Percentiles rank a stretch among this genome's conserved stretches.
Conservation (phyloP, 805 yeast genomes). For the Maudiozyma saulgeensis region DNA sequence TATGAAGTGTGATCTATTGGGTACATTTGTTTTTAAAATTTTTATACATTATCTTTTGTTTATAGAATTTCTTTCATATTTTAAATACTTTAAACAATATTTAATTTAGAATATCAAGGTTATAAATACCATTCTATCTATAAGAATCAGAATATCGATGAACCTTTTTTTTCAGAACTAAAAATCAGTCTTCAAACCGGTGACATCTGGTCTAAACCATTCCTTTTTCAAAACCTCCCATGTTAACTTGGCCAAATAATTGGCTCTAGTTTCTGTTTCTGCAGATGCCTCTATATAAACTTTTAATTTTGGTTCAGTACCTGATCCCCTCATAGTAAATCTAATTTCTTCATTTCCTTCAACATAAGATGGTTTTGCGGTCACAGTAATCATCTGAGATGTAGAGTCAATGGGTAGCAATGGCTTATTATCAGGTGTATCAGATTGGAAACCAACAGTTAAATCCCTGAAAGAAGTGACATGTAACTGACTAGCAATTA, state of each 20-base stretch:
- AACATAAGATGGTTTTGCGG: slow-evolving; percentile 26
- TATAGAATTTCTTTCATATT: not conserved
- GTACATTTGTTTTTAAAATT: not conserved
- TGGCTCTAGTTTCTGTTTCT: slow-evolving; percentile 37
- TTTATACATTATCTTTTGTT: not conserved
- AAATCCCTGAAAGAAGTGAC: slow-evolving; percentile 74
- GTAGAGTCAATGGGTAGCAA: slow-evolving; percentile 56
- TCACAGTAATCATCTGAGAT: slow-evolving; percentile 82
- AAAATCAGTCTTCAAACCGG: slow-evolving; percentile 29
- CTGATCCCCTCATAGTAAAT: slow-evolving; percentile 87
- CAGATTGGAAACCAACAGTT: slow-evolving; percentile 71
- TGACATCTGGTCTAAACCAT: slow-evolving; percentile 63
- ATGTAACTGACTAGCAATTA: slow-evolving; percentile 43
- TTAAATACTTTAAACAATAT: not conserved
- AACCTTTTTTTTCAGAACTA: not conserved
- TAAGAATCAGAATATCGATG: too few species aligned
- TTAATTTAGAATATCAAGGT: not conserved
- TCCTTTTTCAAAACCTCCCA: slow-evolving; percentile 51
- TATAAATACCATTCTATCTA: too few species aligned
- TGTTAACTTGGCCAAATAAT: slow-evolving; percentile 44
- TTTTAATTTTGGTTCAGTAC: slow-evolving; percentile 92
- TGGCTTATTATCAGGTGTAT: slow-evolving; percentile 50
- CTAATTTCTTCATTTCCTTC: slow-evolving; percentile 38
- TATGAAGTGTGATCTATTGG: not conserved
- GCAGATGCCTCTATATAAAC: slow-evolving; percentile 79